Conservation (phyloP, 371 early-diverging fungal genomes). For the Mucor velutinosus region DNA sequence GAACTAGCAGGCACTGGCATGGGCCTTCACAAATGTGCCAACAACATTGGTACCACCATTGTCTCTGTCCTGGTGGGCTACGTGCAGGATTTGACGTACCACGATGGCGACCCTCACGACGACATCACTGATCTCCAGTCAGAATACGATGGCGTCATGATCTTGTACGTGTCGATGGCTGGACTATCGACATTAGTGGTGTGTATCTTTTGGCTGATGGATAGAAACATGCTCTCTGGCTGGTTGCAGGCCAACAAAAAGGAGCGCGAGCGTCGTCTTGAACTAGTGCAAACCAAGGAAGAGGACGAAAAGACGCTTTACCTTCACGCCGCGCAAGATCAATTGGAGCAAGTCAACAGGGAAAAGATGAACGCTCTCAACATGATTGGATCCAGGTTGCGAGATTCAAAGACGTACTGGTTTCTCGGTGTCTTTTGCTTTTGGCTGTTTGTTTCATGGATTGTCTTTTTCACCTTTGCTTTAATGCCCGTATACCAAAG, state of each 20-base stretch:
- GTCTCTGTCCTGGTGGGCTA: conserved; percentile 51
- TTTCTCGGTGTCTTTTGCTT: conserved; percentile 35
- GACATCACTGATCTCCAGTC: conserved; percentile 28
- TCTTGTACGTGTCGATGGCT: conserved; percentile 39
- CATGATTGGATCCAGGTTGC: conserved; percentile 34
- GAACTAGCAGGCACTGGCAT: conserved; percentile 51
- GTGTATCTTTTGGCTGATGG: conserved; percentile 37
- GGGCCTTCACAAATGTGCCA: conserved; percentile 53
- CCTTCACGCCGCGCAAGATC: conserved; percentile 20
- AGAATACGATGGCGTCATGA: conserved; percentile 52
- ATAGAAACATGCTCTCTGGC: conserved; percentile 30
- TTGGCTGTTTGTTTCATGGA: conserved; percentile 47
- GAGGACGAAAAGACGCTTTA: conserved; percentile 24
- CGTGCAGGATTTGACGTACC: conserved; percentile 53
- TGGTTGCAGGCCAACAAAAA: conserved; percentile 43
- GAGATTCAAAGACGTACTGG: conserved; percentile 23
- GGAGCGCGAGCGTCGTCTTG: conserved; percentile 39
- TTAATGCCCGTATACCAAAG: conserved; percentile 49
- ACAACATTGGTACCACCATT: conserved; percentile 55
- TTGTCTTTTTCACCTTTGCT: conserved; percentile 47
- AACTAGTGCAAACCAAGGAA: conserved; percentile 28
- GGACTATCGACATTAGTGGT: conserved; percentile 26
- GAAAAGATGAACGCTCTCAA: conserved; percentile 22
- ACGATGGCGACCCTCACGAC: conserved; percentile 44
- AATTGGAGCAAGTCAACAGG: conserved; percentile 2